These are phyloP conservation scores for Terana coerulea DNA, from an alignment of 768 basidiomycete genomes.

Conservation along the genomic window DNA sequence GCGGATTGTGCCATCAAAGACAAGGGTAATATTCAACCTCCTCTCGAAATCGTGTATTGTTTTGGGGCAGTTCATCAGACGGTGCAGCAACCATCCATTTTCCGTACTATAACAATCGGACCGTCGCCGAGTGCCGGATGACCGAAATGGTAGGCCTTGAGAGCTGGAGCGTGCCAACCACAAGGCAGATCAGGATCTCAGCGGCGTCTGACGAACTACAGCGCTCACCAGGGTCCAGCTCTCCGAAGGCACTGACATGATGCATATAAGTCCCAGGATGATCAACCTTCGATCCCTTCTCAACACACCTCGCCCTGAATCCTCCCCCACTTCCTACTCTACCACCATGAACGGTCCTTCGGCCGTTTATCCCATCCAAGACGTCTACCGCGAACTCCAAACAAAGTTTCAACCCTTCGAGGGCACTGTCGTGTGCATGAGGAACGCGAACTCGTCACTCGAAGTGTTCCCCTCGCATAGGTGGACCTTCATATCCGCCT, in stretches of 20 bases:
- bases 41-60: not conserved
- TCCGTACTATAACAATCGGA: not conserved
- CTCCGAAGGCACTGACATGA: not conserved
- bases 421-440: not conserved
- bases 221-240: not conserved
- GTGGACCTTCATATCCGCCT: not conserved
- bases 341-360: not conserved
- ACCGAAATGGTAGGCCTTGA: not conserved
- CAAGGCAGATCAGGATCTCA: not conserved
- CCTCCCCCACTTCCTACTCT: not conserved
- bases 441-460: not conserved
- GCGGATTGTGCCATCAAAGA: too few relatives aligned
- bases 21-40: too few relatives aligned
- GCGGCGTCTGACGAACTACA: not conserved
- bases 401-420: not conserved
- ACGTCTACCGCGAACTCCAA: not conserved
- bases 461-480: not conserved
- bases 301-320: not conserved
- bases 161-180: not conserved
- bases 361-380: not conserved
- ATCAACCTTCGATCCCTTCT: not conserved
- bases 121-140: not conserved
- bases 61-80: not conserved
- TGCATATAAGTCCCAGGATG: not conserved
- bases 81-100: not conserved